Base-by-base conservation (phyloP, 1,284 basidiomycete species). In the Cutaneotrichosporon cutaneum region DNA sequence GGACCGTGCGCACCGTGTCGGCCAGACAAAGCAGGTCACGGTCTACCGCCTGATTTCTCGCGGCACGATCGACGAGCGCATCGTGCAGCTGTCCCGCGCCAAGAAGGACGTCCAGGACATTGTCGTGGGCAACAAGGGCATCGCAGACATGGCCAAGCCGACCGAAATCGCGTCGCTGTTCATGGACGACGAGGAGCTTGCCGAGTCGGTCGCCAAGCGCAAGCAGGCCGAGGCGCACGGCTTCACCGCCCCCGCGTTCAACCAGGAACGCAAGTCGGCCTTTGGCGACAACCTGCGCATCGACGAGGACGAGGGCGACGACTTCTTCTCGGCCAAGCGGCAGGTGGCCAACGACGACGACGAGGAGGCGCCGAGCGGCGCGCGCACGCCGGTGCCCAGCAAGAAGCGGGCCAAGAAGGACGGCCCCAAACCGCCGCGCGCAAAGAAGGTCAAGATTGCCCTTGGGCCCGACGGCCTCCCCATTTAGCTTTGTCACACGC, bases 41-140 rank as follows among this genome's bases (percentile, higher is more conserved):
- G 95, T 99, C 6, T 99, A 99, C 79, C 89, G 96, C 44, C 83
- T 99, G 58, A 96, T 99, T 45, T 73, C 77, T 27, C 90, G 88
- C 74, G 94, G 94, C 14, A 99, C 96, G 0, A 98, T 99, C 74
- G 96, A 99, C 77, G 95, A 99, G 80, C 92, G 96, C 9, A 99
- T 99, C 68, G 87, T 99, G 22, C 91, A 94, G 77, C 82, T 97
- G 50, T 92, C 94, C 3, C 86, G 94, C 47, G 92, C 92, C 55
- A 96, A 96, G 84, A 95, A 95, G 85, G 92, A 95, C 74, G 92
- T 92, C 9, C 96, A 99, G 87, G 96, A 99, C 74, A 96, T 99
- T 67, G 96, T 99, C 64, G 96, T 99, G 16, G 96, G 96, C 62
- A 94, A 92, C 81, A 97, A 97, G 81, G 93, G 87, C 62, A 88